Base-by-base conservation (phyloP, 306 rosid species). In the Castanea crenata region DNA sequence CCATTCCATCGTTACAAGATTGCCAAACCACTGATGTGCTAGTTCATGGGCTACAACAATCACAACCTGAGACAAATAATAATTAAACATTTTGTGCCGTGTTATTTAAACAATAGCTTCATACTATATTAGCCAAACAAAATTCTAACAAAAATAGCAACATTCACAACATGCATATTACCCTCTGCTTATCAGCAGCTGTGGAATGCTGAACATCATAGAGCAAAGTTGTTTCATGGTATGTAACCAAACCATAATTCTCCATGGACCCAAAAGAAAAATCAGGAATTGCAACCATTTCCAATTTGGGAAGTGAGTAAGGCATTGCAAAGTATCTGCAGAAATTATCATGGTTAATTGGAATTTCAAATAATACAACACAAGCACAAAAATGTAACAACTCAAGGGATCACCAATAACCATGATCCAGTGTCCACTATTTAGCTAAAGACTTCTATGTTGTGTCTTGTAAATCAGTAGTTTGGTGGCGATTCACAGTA, bases 1-100 rank as follows among this genome's bases (percentile, higher is more conserved):
- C 98, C 98, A 94, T 85, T 92, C 98, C 98, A 92, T 92, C n/a
- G 97, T 94, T 75, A 94, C 98, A 77, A 94, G 97, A 86, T 92
- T 91, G 21, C 98, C 98, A 85, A 94, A 94, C 97, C 98, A 94
- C 79, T 94, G 97, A 72, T 94, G 98, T 58, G 98, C 97, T 75
- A 94, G 87, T 85, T 94, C 98, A 80, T 94, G 98, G 74, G 97
- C 93, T 79, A 94, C 97, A 23, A 86, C 94, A 69, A 71, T 86
- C 14, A 94, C 97, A 79, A 94, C 98, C 98, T 94, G 25, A 80
- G 83, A 83, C 83, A 31, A 55, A 86, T 69, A 56, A 58, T 44
- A 58, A 69, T 76, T 63, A 70, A 49, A 77, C 68, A 41, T 74
- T 74, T n/a, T 19, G 23, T 38, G n/a, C 74, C 32, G 81, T 61